Percentiles rank a stretch among this genome's conserved stretches.
These are phyloP conservation scores for Podila epigama DNA, from an alignment of 192 early-diverging fungal species.

Conservation along the genomic window DNA sequence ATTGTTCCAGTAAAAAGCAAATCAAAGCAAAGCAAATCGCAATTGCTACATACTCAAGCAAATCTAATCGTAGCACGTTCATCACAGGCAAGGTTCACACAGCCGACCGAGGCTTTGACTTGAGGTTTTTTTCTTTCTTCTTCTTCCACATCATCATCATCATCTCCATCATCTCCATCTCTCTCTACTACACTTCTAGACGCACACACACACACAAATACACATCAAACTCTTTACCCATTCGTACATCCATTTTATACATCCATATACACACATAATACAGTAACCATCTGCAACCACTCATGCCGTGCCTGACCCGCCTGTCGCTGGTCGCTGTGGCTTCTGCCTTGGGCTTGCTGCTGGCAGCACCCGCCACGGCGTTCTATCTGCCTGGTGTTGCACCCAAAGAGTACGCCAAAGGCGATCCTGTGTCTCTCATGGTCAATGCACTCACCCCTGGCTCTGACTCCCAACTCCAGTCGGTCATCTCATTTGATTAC, in stretches of 20 bases:
- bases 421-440: constrained; percentile 77
- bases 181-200: neutral
- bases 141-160: neutral
- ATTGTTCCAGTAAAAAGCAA: too few relatives aligned
- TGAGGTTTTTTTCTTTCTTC: neutral
- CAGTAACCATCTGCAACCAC: neutral
- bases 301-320: neutral
- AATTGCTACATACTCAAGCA: too few relatives aligned
- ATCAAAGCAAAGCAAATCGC: too few relatives aligned
- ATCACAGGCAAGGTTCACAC: too few relatives aligned
- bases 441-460: constrained; percentile 90
- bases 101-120: too few relatives aligned
- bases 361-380: constrained; percentile 34
- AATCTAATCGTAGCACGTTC: too few relatives aligned
- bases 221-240: too few relatives aligned
- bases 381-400: constrained; percentile 97
- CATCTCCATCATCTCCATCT: neutral
- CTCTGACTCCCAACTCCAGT: constrained; percentile 66
- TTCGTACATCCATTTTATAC: too few relatives aligned
- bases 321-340: constrained; percentile 4
- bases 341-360: neutral
- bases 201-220: too few relatives aligned
- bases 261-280: neutral
- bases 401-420: constrained; percentile 81
- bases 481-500: constrained; percentile 86